Base-by-base conservation (phyloP, 2,329 filamentous ascomycete species). In the Lomentospora prolificans region DNA sequence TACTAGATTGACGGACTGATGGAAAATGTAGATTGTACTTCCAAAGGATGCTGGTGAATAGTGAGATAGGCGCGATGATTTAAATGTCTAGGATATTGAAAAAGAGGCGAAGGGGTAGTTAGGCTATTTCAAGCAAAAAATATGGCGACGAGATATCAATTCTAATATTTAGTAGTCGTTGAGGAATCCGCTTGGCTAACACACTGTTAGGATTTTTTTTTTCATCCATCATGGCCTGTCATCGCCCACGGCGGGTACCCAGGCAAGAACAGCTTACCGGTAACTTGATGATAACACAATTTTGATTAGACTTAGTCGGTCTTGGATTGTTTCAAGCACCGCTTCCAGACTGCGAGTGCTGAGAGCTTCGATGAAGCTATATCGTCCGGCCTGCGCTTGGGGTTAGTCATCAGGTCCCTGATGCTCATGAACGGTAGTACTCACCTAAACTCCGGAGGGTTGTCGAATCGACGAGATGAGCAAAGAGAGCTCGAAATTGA, bases 391-490 rank as follows among this genome's bases (percentile, higher is more conserved):
- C 52, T 54, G 41, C 9, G 24, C 28, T 10, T 7, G 12, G 9
- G 25, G 52, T 54, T 46, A 54, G 52, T 44, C 36, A 28, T 46
- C 41, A 28, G 24, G 14, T 54, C 51, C 36, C 31, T n/a, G 17
- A 5, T 24, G 22, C 14, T 50, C 22, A 27, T 14, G 5, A 48
- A 7, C 19, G 24, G 44, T 6, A 3, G 14, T 24, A 17, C 33
- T 22, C 36, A 54, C 52, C 36, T 12, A 50, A 31, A 24, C 53
- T 33, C 28, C 53, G 31, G 41, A 36, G 53, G 36, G 30, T 19
- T 25, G 53, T 50, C 53, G 41, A 50, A 2, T 22, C 41, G 53
- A 36, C 53, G 44, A 55, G n/a, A 25, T 25, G 53, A 50, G 53
- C 53, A 53, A 28, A 17, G 30, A 39, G 25, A 28, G n/a, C n/a